A percentile compares a stretch with the other conserved stretches of the same genome.
Conservation (phyloP, 2,329 filamentous ascomycete genomes). For the Cercospora beticola region DNA sequence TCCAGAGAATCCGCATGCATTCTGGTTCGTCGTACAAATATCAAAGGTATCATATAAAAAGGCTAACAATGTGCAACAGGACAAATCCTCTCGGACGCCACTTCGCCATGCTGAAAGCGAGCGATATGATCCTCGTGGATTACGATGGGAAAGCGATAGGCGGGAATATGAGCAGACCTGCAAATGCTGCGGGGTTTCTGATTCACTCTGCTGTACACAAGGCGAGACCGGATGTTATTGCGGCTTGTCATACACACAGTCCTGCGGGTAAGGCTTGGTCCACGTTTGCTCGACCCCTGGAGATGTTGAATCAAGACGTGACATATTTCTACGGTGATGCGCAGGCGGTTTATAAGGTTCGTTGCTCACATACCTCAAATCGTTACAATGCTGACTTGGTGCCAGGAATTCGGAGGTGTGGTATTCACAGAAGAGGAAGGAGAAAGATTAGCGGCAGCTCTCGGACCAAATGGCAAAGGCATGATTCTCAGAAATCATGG, state of each 20-base stretch:
- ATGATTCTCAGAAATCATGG: slow-evolving; percentile 71
- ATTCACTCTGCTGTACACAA: slow-evolving; percentile 71
- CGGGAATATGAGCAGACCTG: slow-evolving; percentile 59
- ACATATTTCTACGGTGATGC: slow-evolving; percentile 63
- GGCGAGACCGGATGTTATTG: slow-evolving; percentile 66
- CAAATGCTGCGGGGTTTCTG: slow-evolving; percentile 67
- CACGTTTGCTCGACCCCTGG: slow-evolving; percentile 62
- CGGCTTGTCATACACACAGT: slow-evolving; percentile 69
- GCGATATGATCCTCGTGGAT: slow-evolving; percentile 67
- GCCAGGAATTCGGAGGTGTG: slow-evolving; percentile 60
- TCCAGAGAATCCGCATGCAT: slow-evolving; percentile 59
- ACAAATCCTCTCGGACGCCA: slow-evolving; percentile 66
- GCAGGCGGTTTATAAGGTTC: slow-evolving; percentile 59
- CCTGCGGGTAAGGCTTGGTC: slow-evolving; percentile 67
- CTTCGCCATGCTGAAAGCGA: slow-evolving; percentile 64
- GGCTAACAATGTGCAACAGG: background rate
- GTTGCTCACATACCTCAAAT: background rate
- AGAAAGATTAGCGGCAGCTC: slow-evolving; percentile 59
- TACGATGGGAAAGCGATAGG: slow-evolving; percentile 63
- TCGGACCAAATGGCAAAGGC: slow-evolving; percentile 62
- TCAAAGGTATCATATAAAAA: background rate
- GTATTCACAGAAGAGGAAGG: slow-evolving; percentile 66
- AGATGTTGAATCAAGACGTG: slow-evolving; percentile 70
- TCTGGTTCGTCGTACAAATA: slow-evolving; percentile 51
- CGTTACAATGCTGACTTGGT: background rate